Evolutionary conservation across 345 rosid genomes (phyloP), one percentile per base, ranked within the genome.

Genomic region (Citrus medica): DNA sequence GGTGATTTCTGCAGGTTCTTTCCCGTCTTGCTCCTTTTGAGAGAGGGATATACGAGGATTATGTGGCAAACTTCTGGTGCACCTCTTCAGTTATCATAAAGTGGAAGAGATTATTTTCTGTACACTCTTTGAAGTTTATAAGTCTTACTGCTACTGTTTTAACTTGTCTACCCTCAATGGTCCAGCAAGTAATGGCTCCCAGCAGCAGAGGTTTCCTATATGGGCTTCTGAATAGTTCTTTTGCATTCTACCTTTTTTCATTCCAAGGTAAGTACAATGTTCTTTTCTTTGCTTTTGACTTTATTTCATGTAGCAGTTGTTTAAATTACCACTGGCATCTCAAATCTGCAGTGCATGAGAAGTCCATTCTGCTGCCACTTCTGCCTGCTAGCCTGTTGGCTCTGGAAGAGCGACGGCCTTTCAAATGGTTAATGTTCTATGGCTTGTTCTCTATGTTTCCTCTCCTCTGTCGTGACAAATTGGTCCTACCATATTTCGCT

Each of bases 11-110:
- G 40, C 87, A 96, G 98, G 97, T 94, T 85, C 86, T 94, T 53
- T 89, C 89, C 59, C 97, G 95, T 75, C 94, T 94, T 80, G 97
- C 97, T 84, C 99, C 99, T 63, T 96, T 96, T 56, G 97, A 94
- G 83, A 92, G 99, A 80, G 98, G 99, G 65, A 86, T 96, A 89
- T 96, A 96, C 9, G 98, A 96, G 88, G 98, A 96, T 80, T 92
- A 94, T 79, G 98, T 96, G 46, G 98, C 98, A 48, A 94, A 94
- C 84, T 92, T 96, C 84, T 96, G 98, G 99, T 96, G 99, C 82
- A 81, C 95, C 48, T 81, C 93, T 32, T 94, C 97, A 28, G 71
- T 91, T 76, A 77, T 96, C 71, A 84, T 94, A 40, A 96, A 96
- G 86, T 94, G 98, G 98, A 96, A 96, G 82, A 90, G 81, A 70